Evolutionary conservation across 768 basidiomycete genomes (phyloP).

Genomic region (Tricholoma flavovirens): DNA sequence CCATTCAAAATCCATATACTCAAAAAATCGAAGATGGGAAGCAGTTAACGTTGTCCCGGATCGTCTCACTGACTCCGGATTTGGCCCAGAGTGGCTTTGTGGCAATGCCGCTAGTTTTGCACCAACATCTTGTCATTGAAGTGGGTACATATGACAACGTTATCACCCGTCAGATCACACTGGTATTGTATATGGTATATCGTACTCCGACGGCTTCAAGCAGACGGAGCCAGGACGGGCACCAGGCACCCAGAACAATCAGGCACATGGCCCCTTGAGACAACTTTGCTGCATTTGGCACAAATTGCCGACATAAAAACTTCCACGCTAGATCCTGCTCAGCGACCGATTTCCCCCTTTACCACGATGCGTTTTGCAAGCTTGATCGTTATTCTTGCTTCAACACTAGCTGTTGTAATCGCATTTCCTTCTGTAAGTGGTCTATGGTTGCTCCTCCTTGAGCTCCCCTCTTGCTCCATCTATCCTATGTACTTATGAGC

Average conservation of each 20-base stretch:
- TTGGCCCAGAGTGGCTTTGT: too few species aligned
- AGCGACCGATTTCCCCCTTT: conserved; percentile 7
- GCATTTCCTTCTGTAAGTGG: conserved; percentile 24
- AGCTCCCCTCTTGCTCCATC: not conserved
- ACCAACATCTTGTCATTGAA: too few species aligned
- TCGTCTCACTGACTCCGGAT: too few species aligned
- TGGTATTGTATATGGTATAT: too few species aligned
- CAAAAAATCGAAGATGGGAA: too few species aligned
- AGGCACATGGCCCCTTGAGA: conserved; percentile 20
- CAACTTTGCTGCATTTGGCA: conserved; percentile 20
- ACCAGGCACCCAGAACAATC: conserved; percentile 4
- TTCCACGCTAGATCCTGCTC: conserved; percentile 7
- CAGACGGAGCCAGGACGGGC: not conserved
- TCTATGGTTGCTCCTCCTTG: too few species aligned
- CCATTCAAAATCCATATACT: too few species aligned
- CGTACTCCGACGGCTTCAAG: too few species aligned
- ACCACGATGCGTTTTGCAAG: conserved; percentile 26
- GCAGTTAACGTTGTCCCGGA: too few species aligned
- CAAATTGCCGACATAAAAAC: conserved; percentile 13
- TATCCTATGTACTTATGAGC: conserved; percentile 1
- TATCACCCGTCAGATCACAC: too few species aligned
- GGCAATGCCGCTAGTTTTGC: too few species aligned
- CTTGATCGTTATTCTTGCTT: conserved; percentile 18
- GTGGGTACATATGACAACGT: too few species aligned
- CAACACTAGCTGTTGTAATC: conserved; percentile 17